phyloP scores from a whole-genome alignment of 306 rosid genomes.

The Vachellia collinsii region DNA sequence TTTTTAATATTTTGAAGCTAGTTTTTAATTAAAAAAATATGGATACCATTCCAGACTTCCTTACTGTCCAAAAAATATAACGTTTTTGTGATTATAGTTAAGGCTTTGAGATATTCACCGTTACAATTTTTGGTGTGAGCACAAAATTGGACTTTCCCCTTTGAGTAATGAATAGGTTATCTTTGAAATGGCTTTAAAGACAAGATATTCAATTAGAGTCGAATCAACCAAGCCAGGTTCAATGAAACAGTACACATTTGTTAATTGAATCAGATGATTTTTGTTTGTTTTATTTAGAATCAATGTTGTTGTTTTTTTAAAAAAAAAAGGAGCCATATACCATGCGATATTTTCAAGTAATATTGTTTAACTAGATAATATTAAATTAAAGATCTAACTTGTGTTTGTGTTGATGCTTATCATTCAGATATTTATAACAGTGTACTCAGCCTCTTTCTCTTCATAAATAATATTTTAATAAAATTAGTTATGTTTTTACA shows the following conservation, averaged over 20 bases:
- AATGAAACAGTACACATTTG: not conserved
- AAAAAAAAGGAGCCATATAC: not conserved
- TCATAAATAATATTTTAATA: too few species aligned
- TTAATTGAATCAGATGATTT: not conserved
- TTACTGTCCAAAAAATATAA: not conserved
- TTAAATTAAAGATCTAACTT: not conserved
- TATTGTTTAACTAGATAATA: not conserved
- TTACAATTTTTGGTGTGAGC: not conserved
- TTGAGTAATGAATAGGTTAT: not conserved
- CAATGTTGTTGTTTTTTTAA: not conserved
- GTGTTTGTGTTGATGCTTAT: not conserved
- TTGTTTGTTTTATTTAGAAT: not conserved
- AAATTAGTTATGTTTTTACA: too few species aligned
- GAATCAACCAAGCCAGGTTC: not conserved
- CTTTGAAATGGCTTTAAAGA: conserved; percentile 9
- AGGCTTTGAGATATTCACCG: not conserved
- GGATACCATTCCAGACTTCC: not conserved
- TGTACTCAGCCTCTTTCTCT: not conserved
- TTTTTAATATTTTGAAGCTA: not conserved
- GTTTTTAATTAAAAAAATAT: not conserved
- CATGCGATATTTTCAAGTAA: not conserved
- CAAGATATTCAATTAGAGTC: not conserved
- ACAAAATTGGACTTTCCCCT: not conserved
- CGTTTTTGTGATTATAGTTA: not conserved
- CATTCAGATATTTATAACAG: not conserved